Evolutionary conservation across 2,329 filamentous ascomycete species (phyloP).

Genomic region (Pseudonectria buxi): DNA sequence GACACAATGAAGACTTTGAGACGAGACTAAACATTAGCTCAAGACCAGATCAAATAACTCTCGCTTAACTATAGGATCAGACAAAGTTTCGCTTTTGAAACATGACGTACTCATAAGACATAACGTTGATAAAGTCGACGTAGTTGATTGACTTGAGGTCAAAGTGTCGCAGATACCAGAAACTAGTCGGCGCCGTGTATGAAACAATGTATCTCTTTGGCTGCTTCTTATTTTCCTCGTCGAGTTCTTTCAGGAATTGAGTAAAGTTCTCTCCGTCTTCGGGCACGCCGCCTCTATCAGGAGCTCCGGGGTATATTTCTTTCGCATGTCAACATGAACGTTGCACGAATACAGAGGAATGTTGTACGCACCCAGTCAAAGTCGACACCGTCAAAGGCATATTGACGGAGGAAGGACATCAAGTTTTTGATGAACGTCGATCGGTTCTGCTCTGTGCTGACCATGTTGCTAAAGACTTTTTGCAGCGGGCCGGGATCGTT

Average conservation of each 20-base stretch:
- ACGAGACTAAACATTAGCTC: too few relatives aligned
- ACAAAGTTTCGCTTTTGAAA: too few relatives aligned
- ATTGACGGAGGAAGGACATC: conserved; percentile 9
- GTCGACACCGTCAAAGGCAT: conserved; percentile 22
- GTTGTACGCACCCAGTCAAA: conserved; percentile 27
- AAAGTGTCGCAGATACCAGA: conserved; percentile 26
- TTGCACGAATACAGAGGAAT: too few relatives aligned
- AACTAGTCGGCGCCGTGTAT: conserved; percentile 19
- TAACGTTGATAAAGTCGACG: conserved; percentile 35
- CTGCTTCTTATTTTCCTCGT: not conserved
- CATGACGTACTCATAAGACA: conserved; percentile 42
- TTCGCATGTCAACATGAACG: too few relatives aligned
- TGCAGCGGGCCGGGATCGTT: conserved; percentile 12
- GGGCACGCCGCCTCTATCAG: conserved; percentile 14
- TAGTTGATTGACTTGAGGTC: conserved; percentile 13
- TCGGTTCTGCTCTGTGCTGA: conserved; percentile 13
- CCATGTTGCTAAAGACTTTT: conserved; percentile 21
- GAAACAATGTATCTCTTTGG: conserved; percentile 5
- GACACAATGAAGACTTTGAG: conserved; percentile 32
- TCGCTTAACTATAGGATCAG: too few relatives aligned
- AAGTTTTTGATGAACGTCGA: conserved; percentile 31
- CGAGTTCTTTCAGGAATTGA: conserved; percentile 17
- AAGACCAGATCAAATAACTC: too few relatives aligned
- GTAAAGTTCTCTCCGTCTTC: conserved; percentile 18
- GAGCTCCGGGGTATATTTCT: conserved; percentile 17